These are phyloP conservation scores for Chrysoporthe austroafricana DNA, from an alignment of 2,329 filamentous ascomycete genomes.

Conservation along the genomic window DNA sequence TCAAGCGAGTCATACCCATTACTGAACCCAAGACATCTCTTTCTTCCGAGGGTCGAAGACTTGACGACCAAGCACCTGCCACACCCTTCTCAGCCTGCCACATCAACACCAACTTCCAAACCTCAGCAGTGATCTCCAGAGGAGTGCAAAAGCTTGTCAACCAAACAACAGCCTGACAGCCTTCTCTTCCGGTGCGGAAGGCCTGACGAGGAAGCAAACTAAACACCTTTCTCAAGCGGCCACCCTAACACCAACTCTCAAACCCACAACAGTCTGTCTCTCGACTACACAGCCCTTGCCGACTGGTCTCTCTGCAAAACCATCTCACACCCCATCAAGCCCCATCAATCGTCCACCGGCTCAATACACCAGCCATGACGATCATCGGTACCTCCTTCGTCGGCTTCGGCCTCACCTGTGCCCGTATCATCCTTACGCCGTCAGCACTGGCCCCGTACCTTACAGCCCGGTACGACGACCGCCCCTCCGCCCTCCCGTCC, in stretches of 20 bases:
- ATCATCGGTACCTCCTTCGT: not conserved
- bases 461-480: not conserved
- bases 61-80: too few relatives aligned
- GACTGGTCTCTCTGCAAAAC: not conserved
- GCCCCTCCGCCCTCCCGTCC: not conserved
- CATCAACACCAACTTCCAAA: too few relatives aligned
- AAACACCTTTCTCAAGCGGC: not conserved
- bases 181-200: not conserved
- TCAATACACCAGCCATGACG: not conserved
- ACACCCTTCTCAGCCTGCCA: too few relatives aligned
- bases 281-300: not conserved
- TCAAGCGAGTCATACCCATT: too few relatives aligned
- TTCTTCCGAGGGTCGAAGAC: too few relatives aligned
- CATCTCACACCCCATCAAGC: not conserved
- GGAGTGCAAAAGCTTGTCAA: too few relatives aligned
- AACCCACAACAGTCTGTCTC: not conserved
- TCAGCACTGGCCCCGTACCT: not conserved
- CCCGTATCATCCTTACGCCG: not conserved
- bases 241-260: not conserved
- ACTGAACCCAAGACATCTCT: too few relatives aligned
- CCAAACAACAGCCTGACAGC: too few relatives aligned
- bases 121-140: too few relatives aligned
- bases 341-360: not conserved
- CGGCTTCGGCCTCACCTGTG: not conserved
- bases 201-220: not conserved